A percentile compares a stretch with the other conserved stretches of the same genome.
Evolutionary conservation across 352 stramenopile species (phyloP).

Genomic region (Stephanocyclus meneghinianus): DNA sequence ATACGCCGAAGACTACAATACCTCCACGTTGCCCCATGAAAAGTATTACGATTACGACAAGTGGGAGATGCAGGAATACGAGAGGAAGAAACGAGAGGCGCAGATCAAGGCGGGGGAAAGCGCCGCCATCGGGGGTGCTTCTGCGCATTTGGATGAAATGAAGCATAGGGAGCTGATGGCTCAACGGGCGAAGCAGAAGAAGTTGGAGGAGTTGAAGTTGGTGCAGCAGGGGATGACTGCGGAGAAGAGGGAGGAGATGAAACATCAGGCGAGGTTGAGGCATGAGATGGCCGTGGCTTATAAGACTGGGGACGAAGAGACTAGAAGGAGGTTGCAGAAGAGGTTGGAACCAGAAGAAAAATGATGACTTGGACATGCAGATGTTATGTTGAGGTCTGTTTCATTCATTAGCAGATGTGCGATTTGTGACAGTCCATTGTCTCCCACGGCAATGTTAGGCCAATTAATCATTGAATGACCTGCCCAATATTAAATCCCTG

Average conservation of each 20-base stretch:
- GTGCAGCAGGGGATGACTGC: slow-evolving; percentile 56
- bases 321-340: slow-evolving; percentile 64
- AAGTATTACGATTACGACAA: slow-evolving; percentile 98
- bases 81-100: slow-evolving; percentile 62
- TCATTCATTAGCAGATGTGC: background rate
- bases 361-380: background rate
- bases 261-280: slow-evolving; percentile 67
- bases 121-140: background rate
- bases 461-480: too few relatives aligned
- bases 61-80: slow-evolving; percentile 94
- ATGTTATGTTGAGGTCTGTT: background rate
- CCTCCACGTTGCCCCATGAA: slow-evolving; percentile 91
- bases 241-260: slow-evolving; percentile 80
- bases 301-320: slow-evolving; percentile 77
- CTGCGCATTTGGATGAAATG: slow-evolving; percentile 48
- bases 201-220: slow-evolving; percentile 50
- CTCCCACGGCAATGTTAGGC: too few relatives aligned
- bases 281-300: slow-evolving; percentile 79
- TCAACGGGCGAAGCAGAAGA: slow-evolving; percentile 40
- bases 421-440: background rate
- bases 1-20: slow-evolving; percentile 98
- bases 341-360: slow-evolving; percentile 62
- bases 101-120: slow-evolving; percentile 18
- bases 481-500: too few relatives aligned
- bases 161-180: slow-evolving; percentile 50